Evolutionary conservation across 177 flowering plant species (phyloP), one percentile per base, ranked within the genome.

Genomic region (Vitis hybrid): DNA sequence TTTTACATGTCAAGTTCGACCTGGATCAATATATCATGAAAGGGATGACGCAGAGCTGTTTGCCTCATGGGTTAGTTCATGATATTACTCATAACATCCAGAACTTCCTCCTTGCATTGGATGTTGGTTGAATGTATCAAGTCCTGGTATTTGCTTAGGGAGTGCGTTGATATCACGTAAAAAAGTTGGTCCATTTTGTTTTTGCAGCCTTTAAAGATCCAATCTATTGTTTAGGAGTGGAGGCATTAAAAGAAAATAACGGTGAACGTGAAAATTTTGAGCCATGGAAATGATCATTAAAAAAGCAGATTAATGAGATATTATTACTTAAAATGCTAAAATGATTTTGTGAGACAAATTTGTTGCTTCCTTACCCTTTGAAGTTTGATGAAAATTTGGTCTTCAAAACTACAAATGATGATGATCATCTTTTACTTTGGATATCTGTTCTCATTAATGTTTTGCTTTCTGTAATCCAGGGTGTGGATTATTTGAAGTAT

Each of bases 1-100:
- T 62, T 94, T 84, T 78, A 94, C 98, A 14, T 94, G 97, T 78
- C 85, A 92, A 89, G 94, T 90, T 74, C 97, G 95, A 70, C 98
- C 99, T 19, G 99, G 99, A 65, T 94, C 99, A 48, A 86, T 94
- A 72, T 80, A 18, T 68, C 86, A 90, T 77, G 99, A 94, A 82
- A 72, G 66, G 21, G 82, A 69, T 76, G 99, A 94, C 64, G 99
- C 99, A 22, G 66, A 79, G 7, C 70, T 77, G 65, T 94, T 91
- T 83, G 95, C 98, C 70, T 91, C 95, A 63, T 94, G 99, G 99
- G 99, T 93, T 75, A 80, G 96, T 76, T 67, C 60, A 53, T 62
- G 26, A 39, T 26, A 53, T 68, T 31, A 65, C 14, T 66, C 18
- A 15, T 58, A 31, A 51, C 2, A 33, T 10, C 29, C 3, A 15